Conservation (phyloP, 805 yeast species). For the Barnettozyma sucrosica region DNA sequence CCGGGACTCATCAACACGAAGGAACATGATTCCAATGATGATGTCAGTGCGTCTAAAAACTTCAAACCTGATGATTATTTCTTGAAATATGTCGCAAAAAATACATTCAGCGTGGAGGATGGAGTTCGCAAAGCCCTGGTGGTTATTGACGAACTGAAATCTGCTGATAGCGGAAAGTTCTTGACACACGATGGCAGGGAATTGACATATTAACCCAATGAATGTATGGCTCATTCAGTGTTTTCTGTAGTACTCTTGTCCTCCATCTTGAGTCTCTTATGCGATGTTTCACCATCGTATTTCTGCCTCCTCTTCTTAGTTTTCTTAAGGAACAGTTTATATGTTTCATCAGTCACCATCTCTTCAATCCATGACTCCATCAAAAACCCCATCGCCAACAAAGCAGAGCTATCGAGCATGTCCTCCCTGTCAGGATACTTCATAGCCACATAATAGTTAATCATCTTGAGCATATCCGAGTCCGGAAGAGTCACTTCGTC, state of each 20-base stretch:
- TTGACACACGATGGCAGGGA: constrained; percentile 16
- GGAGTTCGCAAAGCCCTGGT: constrained; percentile 16
- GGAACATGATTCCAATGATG: constrained; percentile 9
- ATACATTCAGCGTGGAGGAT: constrained; percentile 11
- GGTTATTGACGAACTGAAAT: constrained; percentile 11
- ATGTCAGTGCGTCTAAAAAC: constrained; percentile 8
- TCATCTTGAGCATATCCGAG: constrained; percentile 26
- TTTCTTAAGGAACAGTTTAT: not conserved
- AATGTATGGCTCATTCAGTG: not conserved
- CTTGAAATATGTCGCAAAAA: constrained; percentile 9
- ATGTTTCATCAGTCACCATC: not conserved
- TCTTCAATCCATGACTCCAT: constrained; percentile 35
- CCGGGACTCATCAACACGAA: constrained; percentile 26
- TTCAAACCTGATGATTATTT: constrained; percentile 14
- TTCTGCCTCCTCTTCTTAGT: constrained; percentile 2
- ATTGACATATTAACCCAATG: constrained; percentile 11
- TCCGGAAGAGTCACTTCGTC: constrained; percentile 17
- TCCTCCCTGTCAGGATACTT: constrained; percentile 22
- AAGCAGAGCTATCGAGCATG: constrained; percentile 32
- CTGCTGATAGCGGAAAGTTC: constrained; percentile 18
- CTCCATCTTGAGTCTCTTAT: not conserved
- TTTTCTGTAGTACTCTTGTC: not conserved
- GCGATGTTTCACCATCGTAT: not conserved
- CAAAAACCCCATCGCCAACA: constrained; percentile 31
- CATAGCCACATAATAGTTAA: constrained; percentile 30